Base-by-base conservation (phyloP, 2,329 filamentous ascomycete species). In the Cladosporium austrohemisphaericum region DNA sequence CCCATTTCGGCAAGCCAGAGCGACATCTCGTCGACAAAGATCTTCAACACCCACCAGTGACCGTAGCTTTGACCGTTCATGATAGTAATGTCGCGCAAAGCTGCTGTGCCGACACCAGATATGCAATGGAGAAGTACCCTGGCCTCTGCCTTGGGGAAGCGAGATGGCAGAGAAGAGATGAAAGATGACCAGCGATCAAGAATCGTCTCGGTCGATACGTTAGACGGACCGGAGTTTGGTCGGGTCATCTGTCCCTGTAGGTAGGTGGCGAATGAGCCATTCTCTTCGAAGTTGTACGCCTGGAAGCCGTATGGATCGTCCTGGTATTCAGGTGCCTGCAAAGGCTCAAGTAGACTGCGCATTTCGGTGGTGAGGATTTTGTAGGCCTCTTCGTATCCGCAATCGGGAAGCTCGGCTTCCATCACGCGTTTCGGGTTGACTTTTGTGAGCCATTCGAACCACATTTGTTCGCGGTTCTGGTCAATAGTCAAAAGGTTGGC, bases 31-130 rank as follows among this genome's bases (percentile, higher is more conserved):
- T 96, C 91, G 45, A 96, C 80, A 77, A 92, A 97, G 51, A 92
- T 91, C 66, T 96, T 95, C 3, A 90, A 90, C 51, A 96, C 87
- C 88, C 88, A 93, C 89, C 89, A 94, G 5, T 86, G 84, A n/a
- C 87, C 85, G 62, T 92, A 94, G 62, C 86, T 91, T 63, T 84
- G 82, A 14, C 85, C 86, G 56, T 86, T 84, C 32, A 81, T 77
- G 43, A 93, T 83, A 1, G 88, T 93, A 50, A 94, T 79, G 60
- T 94, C 89, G 48, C 88, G 79, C 73, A 93, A 81, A 14, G 88
- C 84, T 16, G 86, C 83, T 6, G 85, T 88, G 10, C 87, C 85
- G 18, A 93, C 74, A 19, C 83, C 78, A 58, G 88, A 84, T 32
- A 92, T 83, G 56, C 84, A 88, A 69, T 84, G 85, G 8, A 93